A percentile compares a stretch with the other conserved stretches of the same genome.
Evolutionary conservation across 805 yeast genomes (phyloP).

Genomic region (Candida ascalaphidarum): DNA sequence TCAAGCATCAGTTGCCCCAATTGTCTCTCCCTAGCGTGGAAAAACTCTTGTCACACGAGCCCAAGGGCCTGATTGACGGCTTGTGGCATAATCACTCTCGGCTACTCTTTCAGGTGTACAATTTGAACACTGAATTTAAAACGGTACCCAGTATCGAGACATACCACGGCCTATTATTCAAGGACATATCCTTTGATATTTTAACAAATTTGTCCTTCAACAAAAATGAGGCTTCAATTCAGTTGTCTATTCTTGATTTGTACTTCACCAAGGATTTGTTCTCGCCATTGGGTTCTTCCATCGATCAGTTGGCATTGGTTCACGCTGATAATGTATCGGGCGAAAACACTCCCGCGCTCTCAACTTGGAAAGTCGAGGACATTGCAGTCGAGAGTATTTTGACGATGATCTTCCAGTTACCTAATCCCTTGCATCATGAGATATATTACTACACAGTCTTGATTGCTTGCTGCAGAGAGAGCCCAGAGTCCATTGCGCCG

Average conservation of each 20-base stretch:
- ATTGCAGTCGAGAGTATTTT: conserved; percentile 76
- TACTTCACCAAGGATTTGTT: conserved; percentile 55
- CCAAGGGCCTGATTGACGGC: conserved; percentile 39
- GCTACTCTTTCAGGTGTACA: conserved; percentile 52
- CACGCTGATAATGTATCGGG: conserved; percentile 32
- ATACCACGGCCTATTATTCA: conserved; percentile 44
- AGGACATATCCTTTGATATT: conserved; percentile 69
- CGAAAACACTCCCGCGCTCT: conserved; percentile 32
- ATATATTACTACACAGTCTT: conserved; percentile 80
- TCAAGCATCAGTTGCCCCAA: conserved; percentile 33
- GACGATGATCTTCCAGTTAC: conserved; percentile 69
- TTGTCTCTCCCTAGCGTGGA: conserved; percentile 22
- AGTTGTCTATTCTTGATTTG: conserved; percentile 62
- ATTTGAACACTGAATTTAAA: conserved; percentile 44
- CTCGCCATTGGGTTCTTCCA: conserved; percentile 59
- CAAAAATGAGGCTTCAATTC: conserved; percentile 78
- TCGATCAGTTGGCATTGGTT: conserved; percentile 52
- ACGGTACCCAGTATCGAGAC: conserved; percentile 42
- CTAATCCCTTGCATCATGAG: conserved; percentile 53
- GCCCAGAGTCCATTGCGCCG: conserved; percentile 70
- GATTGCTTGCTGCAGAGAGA: conserved; percentile 82
- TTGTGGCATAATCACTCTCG: conserved; percentile 59
- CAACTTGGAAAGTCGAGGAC: conserved; percentile 91
- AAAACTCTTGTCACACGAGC: conserved; percentile 10
- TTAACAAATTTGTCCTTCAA: conserved; percentile 81